Evolutionary conservation across 2,329 filamentous ascomycete genomes (phyloP).

Genomic region (Hypoxylon sp.): DNA sequence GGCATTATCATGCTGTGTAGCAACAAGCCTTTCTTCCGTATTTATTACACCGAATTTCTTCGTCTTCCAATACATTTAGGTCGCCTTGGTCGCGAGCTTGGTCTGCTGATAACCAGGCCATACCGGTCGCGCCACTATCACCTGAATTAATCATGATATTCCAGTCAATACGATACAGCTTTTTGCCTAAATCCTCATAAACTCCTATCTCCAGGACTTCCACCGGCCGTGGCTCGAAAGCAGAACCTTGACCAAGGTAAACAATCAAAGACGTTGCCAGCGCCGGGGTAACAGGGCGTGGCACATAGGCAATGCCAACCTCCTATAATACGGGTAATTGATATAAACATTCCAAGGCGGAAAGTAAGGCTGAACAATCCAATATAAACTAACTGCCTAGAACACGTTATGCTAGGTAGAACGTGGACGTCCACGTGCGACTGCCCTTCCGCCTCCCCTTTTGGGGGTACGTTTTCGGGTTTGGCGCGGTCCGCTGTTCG

Average conservation of each 20-base stretch:
- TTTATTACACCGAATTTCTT: not conserved
- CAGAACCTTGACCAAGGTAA: not conserved
- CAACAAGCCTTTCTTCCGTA: too few species aligned
- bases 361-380: not conserved
- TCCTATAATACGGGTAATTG: not conserved
- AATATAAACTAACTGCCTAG: not conserved
- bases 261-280: not conserved
- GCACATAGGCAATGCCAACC: not conserved
- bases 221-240: not conserved
- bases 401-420: not conserved
- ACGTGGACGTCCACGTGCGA: too few species aligned
- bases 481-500: too few species aligned
- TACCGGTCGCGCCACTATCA: not conserved
- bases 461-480: too few species aligned
- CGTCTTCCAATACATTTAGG: not conserved
- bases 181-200: not conserved
- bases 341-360: not conserved
- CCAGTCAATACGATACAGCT: not conserved
- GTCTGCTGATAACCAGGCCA: not conserved
- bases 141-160: not conserved
- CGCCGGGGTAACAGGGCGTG: not conserved
- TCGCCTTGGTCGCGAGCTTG: not conserved
- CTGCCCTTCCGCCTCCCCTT: too few species aligned
- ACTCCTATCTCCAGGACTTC: not conserved
- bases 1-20: not conserved